Conservation (phyloP, 306 rosid genomes). For the Luffa acutangula region DNA sequence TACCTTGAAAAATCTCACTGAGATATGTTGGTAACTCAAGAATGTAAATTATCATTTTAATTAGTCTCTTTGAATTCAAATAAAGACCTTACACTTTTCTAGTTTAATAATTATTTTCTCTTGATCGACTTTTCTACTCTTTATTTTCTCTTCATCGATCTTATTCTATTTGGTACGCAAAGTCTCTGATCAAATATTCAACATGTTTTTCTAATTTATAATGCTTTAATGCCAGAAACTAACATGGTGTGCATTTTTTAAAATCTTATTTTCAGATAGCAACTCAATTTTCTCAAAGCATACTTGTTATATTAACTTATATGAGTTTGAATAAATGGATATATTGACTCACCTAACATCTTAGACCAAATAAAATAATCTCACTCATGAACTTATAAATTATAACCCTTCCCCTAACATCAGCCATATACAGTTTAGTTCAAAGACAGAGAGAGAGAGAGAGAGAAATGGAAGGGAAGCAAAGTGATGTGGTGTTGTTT, state of each 20-base stretch:
- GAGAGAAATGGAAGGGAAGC: constrained; percentile 15
- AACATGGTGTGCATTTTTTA: neutral
- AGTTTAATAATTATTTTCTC: neutral
- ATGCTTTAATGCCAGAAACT: neutral
- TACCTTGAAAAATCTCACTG: neutral
- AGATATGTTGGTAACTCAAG: neutral
- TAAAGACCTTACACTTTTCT: neutral
- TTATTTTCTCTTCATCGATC: neutral
- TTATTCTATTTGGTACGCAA: neutral
- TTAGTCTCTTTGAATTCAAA: neutral
- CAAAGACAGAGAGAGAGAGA: neutral
- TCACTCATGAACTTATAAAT: neutral
- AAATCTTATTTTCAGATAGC: neutral
- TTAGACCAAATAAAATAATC: neutral
- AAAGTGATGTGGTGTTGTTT: constrained; percentile 21
- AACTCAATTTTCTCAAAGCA: neutral
- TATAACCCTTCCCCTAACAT: neutral
- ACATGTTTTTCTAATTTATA: neutral
- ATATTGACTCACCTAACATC: neutral
- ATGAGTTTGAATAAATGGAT: neutral
- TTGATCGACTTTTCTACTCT: neutral
- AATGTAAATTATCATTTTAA: neutral
- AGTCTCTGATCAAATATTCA: neutral
- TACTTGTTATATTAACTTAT: neutral
- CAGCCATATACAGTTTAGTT: neutral